phyloP scores from a whole-genome alignment of 805 yeast genomes.

The Priceomyces melissophilus region DNA sequence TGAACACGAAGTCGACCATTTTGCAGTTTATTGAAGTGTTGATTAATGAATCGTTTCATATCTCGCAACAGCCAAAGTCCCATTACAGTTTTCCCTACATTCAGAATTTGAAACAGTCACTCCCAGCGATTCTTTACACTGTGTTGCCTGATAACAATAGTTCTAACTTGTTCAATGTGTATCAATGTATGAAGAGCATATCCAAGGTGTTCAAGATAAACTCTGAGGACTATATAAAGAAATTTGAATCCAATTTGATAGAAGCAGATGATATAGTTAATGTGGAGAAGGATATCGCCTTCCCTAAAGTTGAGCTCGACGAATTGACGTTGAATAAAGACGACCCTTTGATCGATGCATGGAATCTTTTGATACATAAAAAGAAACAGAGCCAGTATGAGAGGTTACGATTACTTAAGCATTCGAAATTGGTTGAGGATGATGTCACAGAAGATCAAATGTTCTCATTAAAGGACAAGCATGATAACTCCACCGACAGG shows the following conservation, averaged over 20 bases:
- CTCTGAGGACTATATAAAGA: conserved; percentile 18
- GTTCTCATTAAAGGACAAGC: conserved; percentile 23
- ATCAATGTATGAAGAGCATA: conserved; percentile 32
- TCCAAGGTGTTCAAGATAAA: conserved; percentile 34
- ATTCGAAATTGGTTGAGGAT: conserved; percentile 22
- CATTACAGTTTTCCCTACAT: conserved; percentile 37
- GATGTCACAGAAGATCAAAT: conserved; percentile 23
- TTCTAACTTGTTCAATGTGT: conserved; percentile 35
- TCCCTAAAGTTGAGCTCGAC: conserved; percentile 27
- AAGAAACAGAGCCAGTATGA: conserved; percentile 53
- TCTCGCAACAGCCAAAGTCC: conserved; percentile 34
- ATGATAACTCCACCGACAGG: conserved; percentile 13
- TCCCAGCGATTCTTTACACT: conserved; percentile 31
- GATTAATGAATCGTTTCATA: conserved; percentile 34
- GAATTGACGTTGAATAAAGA: conserved; percentile 13
- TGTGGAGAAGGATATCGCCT: conserved; percentile 29
- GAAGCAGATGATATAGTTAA: conserved; percentile 33
- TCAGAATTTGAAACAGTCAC: conserved; percentile 25
- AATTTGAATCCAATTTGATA: conserved; percentile 30
- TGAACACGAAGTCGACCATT: conserved; percentile 63
- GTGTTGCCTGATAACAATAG: conserved; percentile 36
- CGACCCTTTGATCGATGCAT: conserved; percentile 36
- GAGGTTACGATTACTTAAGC: conserved; percentile 37
- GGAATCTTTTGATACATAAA: conserved; percentile 46
- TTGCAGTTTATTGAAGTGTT: conserved; percentile 70